Base-by-base conservation (phyloP, 2,329 filamentous ascomycete species). In the Botryotinia globosa region DNA sequence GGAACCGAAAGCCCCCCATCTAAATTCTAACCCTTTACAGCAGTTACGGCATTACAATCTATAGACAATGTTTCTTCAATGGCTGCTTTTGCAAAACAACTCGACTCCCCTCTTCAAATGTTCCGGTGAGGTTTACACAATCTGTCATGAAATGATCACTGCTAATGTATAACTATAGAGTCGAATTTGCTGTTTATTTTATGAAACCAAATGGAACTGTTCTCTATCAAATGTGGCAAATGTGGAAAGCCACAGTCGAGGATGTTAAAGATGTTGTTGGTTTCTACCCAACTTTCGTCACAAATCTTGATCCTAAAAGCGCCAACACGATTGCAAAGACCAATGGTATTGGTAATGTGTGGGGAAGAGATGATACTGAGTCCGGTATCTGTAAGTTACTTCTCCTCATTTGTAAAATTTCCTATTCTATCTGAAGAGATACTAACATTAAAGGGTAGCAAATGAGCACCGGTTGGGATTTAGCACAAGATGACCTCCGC, bases 281-380 rank as follows among this genome's bases (percentile, higher is more conserved):
- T 9, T 77, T 84, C 3, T 78, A 78, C 29, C 82, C 82, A 1
- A 83, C 82, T 0, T 81, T 83, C 51, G 80, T 83, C 0, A 71
- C 80, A 34, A 83, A 84, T 68, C 65, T 77, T 1, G 67, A 78
- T 5, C 76, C 80, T 2, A 72, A 77, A 18, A 77, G 77, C 34
- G 78, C 81, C 1, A 73, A 75, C 1, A 76, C 77, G 0, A 79
- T 82, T 0, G 81, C 77, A 8, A 76, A 79, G 45, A 81, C 74
- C 32, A 84, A 83, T 44, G 80, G 81, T 0, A 71, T 83, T 56
- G 83, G 83, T 1, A 84, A 84, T 69, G 77, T 80, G 0, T 84
- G 82, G 80, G 81, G 80, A 29, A 76, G 83, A 2, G 75, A 78
- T 2, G 77, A 77, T n/a, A 72, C 77, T 4, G 73, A 82, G 69